Conservation (phyloP, 2,329 filamentous ascomycete genomes). For the Scytalidium lignicola region DNA sequence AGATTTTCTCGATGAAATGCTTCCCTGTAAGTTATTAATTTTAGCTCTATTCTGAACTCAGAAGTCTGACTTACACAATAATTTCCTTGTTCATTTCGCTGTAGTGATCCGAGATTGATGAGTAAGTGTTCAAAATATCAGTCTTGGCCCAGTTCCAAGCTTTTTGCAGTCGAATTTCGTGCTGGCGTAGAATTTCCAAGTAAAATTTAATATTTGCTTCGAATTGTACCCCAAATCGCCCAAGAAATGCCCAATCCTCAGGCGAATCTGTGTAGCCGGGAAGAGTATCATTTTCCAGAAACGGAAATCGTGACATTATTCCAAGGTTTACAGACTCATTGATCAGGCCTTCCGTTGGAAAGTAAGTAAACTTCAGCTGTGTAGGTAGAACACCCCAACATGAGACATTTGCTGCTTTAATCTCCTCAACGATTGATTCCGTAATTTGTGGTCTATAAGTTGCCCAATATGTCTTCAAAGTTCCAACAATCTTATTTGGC, state of each 20-base stretch:
- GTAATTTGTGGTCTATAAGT: conserved; percentile 5
- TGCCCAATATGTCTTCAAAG: conserved; percentile 11
- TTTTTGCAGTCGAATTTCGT: conserved; percentile 1
- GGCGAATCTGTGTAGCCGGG: neutral
- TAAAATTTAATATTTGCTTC: conserved; percentile 10
- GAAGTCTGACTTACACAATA: conserved; percentile 7
- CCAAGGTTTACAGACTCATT: conserved; percentile 6
- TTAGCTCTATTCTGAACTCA: too few species aligned
- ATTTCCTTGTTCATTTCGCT: conserved; percentile 3
- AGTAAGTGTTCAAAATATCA: conserved; percentile 12
- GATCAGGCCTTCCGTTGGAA: conserved; percentile 4
- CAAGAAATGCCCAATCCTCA: conserved; percentile 15
- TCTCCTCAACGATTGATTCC: conserved; percentile 2
- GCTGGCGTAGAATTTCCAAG: conserved; percentile 7
- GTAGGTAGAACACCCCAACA: neutral
- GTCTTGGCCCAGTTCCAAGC: conserved; percentile 5
- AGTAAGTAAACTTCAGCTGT: conserved; percentile 5
- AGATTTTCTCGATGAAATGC: conserved; percentile 2
- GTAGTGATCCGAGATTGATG: conserved; percentile 10
- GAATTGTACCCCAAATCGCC: conserved; percentile 10
- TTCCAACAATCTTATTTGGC: conserved; percentile 10
- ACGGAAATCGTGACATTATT: conserved; percentile 9
- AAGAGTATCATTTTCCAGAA: conserved; percentile 6
- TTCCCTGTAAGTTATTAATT: neutral
- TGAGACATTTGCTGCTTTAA: conserved; percentile 5